Evolutionary conservation across 2,329 filamentous ascomycete species (phyloP).

Genomic region (Aspergillus pseudoglaucus): DNA sequence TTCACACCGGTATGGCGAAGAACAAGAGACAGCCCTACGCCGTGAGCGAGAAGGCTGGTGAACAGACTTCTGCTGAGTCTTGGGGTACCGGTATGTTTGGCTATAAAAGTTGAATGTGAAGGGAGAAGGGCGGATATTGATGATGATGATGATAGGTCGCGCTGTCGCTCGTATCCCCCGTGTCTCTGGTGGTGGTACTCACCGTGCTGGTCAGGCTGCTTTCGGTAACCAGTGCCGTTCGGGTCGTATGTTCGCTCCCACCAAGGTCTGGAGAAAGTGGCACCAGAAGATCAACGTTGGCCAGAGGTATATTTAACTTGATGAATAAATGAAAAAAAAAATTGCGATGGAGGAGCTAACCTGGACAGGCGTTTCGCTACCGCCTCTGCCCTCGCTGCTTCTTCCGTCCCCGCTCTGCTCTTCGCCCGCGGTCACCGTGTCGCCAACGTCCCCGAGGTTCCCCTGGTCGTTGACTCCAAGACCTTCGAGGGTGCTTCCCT

Average conservation of each 20-base stretch:
- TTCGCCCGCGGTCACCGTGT: constrained; percentile 96
- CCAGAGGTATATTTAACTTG: constrained; percentile 66
- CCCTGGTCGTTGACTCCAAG: constrained; percentile 88
- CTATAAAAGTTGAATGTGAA: neutral
- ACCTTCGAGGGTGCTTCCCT: constrained; percentile 74
- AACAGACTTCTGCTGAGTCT: constrained; percentile 99
- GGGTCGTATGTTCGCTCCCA: constrained; percentile 99
- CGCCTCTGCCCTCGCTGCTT: constrained; percentile 93
- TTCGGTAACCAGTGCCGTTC: constrained; percentile 99
- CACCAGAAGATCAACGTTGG: constrained; percentile 99
- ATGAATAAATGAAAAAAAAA: neutral
- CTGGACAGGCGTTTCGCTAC: constrained; percentile 82
- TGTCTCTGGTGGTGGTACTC: constrained; percentile 99
- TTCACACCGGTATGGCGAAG: constrained; percentile 99
- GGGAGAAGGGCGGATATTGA: constrained; percentile 3
- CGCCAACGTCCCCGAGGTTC: constrained; percentile 86
- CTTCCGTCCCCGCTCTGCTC: constrained; percentile 88
- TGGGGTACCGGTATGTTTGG: constrained; percentile 86
- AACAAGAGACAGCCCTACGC: constrained; percentile 99
- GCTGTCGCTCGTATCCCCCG: constrained; percentile 99
- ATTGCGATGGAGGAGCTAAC: neutral
- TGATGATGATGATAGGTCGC: constrained; percentile 58
- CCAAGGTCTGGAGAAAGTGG: constrained; percentile 99
- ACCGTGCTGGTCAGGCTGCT: constrained; percentile 98
- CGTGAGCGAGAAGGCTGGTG: constrained; percentile 99